phyloP scores from a whole-genome alignment of 78 protist genomes.

The Cavenderia fasciculata region DNA sequence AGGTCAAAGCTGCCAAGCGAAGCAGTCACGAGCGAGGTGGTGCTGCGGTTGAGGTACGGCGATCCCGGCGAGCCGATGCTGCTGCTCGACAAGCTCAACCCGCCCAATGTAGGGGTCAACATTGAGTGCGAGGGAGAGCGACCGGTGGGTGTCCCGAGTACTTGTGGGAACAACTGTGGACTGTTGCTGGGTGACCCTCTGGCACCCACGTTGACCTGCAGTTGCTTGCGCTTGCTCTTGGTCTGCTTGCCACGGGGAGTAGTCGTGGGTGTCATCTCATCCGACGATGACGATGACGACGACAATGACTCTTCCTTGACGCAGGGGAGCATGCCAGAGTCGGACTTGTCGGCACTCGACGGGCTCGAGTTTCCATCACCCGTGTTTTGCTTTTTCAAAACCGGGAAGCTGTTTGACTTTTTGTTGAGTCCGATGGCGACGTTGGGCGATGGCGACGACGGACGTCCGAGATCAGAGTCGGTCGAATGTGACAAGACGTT shows the following conservation, averaged over 20 bases:
- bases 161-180: neutral
- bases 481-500: no score
- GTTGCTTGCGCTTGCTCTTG: neutral
- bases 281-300: neutral
- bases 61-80: neutral
- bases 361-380: neutral
- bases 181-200: neutral
- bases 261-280: neutral
- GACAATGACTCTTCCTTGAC: neutral
- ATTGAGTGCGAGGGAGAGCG: conserved; percentile 1
- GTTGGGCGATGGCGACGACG: no score
- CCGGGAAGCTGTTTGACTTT: conserved; percentile 16
- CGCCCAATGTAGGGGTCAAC: conserved; percentile 54
- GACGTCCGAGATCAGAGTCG: no score
- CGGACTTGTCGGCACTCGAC: neutral
- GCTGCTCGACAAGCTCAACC: conserved; percentile 8
- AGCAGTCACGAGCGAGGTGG: conserved; percentile 13
- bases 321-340: neutral
- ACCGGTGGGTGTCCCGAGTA: neutral
- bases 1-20: conserved; percentile 21
- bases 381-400: neutral
- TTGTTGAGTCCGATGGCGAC: conserved; percentile 17
- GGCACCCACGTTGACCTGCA: neutral
- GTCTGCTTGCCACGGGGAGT: neutral
- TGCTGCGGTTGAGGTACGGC: conserved; percentile 1